These are phyloP conservation scores for Kregervanrija delftensis DNA, from an alignment of 805 yeast genomes.

Conservation along the genomic window DNA sequence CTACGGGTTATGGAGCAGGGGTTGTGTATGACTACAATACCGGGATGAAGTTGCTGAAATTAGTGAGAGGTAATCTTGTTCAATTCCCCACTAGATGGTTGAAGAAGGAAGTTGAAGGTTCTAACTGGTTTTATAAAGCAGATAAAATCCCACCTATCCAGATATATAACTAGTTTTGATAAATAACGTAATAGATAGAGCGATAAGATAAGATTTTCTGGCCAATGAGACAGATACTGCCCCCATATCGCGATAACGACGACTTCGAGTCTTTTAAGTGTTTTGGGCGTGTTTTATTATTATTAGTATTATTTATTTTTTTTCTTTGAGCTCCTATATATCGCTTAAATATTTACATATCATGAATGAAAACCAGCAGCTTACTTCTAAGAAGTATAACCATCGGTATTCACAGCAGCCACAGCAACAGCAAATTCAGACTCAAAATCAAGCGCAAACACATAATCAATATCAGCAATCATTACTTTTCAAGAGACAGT, in stretches of 20 bases:
- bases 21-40: slow-evolving; percentile 53
- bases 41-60: slow-evolving; percentile 64
- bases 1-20: slow-evolving; percentile 4
- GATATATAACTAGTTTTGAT: slow-evolving; percentile 57
- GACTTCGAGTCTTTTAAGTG: neutral
- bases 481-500: too few relatives aligned
- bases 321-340: too few relatives aligned
- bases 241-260: neutral
- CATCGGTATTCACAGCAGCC: too few relatives aligned
- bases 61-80: slow-evolving; percentile 82
- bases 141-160: slow-evolving; percentile 95
- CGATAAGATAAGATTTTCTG: neutral
- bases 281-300: neutral
- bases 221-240: neutral
- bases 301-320: neutral
- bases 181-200: neutral
- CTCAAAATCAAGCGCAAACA: too few relatives aligned
- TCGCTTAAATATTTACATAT: too few relatives aligned
- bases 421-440: too few relatives aligned
- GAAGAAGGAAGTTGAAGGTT: slow-evolving; percentile 74
- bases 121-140: slow-evolving; percentile 92
- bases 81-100: slow-evolving; percentile 93
- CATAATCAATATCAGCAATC: too few relatives aligned
- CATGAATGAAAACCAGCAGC: too few relatives aligned
- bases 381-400: too few relatives aligned